Base-by-base conservation (phyloP, 306 rosid species). In the Hippophae rhamnoides region DNA sequence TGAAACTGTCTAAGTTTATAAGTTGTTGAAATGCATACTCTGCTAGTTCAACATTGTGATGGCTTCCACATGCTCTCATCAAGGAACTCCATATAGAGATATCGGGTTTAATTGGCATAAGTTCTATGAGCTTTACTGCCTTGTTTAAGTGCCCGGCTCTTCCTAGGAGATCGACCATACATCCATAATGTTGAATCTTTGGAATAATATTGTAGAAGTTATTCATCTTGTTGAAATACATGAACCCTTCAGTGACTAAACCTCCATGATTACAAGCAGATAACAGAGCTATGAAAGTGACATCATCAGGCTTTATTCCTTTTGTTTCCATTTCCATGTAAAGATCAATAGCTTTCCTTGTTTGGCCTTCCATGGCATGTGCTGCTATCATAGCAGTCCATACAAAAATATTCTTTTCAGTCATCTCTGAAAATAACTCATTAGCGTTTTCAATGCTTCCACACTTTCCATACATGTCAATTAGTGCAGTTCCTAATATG, bases 211-310 rank as follows among this genome's bases (percentile, higher is more conserved):
- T 47, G 57, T 71, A 58, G 45, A 51, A 23, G 40, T 23, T 65
- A 14, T 54, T 72, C 71, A 72, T 65, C 41, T 49, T 43, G 58
- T 60, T 43, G 67, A 72, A 72, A 31, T 53, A 60, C 23, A 42
- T 47, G 58, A 47, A 43, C 52, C 76, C 76, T 60, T 72, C 66
- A 26, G 27, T 56, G 46, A 65, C 43, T 49, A 65, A 59, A 9
- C 72, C 72, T 38, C 72, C 64, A 11, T 73, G 78, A 38, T 65
- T 55, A 52, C 78, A 74, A 63, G 74, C 74, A 18, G 78, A 74
- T 47, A 74, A 48, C 41, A 74, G 66, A 51, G 70, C 74, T 43
- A 60, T 41, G 50, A 69, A 73, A 40, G 69, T 73, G 66, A 69
- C 52, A 52, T 62, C 59, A 54, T 57, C 72, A 2, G 72, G 78